These are phyloP conservation scores for Yarrowia porcina DNA, from an alignment of 805 yeast species.

Conservation along the genomic window DNA sequence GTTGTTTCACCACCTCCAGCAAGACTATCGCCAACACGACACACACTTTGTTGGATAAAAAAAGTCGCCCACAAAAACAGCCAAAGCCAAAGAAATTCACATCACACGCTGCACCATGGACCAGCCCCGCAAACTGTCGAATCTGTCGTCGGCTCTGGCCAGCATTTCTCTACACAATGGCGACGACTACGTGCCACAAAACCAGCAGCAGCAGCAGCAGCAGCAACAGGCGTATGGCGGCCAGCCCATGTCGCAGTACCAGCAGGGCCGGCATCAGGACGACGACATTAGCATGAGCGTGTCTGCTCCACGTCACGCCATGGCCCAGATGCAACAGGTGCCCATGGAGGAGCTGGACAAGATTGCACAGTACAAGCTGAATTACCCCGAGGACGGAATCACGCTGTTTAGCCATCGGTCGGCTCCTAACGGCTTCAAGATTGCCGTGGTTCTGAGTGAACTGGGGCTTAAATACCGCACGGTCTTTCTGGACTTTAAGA, in stretches of 20 bases:
- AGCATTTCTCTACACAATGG: slow-evolving; percentile 31
- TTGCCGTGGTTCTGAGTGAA: slow-evolving; percentile 84
- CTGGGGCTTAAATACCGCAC: slow-evolving; percentile 76
- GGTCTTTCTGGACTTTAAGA: slow-evolving; percentile 77
- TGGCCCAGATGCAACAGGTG: slow-evolving; percentile 1
- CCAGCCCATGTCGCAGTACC: slow-evolving; percentile 1
- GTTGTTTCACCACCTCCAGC: slow-evolving; percentile 18
- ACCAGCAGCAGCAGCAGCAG: slow-evolving; percentile 17
- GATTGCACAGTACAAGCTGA: slow-evolving; percentile 60
- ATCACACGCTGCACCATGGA: slow-evolving; percentile 25
- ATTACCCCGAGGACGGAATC: slow-evolving; percentile 76
- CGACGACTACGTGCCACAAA: slow-evolving; percentile 12
- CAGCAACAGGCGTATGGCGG: slow-evolving; percentile 21
- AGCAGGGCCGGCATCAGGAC: slow-evolving; percentile 3
- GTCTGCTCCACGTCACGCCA: slow-evolving; percentile 8
- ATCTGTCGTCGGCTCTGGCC: slow-evolving; percentile 37
- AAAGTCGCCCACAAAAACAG: background rate
- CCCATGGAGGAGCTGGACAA: slow-evolving; percentile 22
- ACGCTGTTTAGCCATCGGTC: slow-evolving; percentile 76
- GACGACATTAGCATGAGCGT: slow-evolving; percentile 22
- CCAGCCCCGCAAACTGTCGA: slow-evolving; percentile 33
- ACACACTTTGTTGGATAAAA: no score
- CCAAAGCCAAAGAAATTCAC: background rate
- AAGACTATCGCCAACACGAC: slow-evolving; percentile 13
- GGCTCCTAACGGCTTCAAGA: slow-evolving; percentile 95